phyloP scores from a whole-genome alignment of 2,329 filamentous ascomycete genomes.

The Orbilia blumenaviensis region DNA sequence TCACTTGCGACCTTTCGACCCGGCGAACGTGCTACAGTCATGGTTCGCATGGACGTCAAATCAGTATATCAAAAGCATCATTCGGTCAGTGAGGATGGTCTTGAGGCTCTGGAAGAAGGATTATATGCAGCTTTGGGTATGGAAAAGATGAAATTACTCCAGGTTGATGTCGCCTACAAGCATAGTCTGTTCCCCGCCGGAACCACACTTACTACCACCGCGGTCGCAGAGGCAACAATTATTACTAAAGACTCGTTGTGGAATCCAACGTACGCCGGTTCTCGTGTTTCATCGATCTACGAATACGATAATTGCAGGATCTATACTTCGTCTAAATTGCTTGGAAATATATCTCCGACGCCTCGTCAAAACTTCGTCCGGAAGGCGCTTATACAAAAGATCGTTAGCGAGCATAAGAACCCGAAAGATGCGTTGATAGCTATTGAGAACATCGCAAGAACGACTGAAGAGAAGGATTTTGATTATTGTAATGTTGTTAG shows the following conservation, averaged over 20 bases:
- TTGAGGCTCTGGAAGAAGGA: conserved; percentile 29
- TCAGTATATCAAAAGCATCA: background rate
- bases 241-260: conserved; percentile 9
- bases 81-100: background rate
- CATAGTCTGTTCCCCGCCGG: conserved; percentile 27
- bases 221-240: background rate
- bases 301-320: background rate
- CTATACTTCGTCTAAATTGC: background rate
- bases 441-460: conserved; percentile 16
- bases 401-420: conserved; percentile 30
- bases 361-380: conserved; percentile 23
- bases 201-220: background rate
- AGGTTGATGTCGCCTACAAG: conserved; percentile 21
- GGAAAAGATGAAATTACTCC: conserved; percentile 18
- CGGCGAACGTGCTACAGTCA: conserved; percentile 34
- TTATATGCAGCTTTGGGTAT: conserved; percentile 35
- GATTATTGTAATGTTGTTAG: conserved; percentile 46
- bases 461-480: conserved; percentile 40
- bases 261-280: background rate
- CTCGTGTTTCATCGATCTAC: background rate
- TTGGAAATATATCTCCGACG: background rate
- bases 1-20: conserved; percentile 9
- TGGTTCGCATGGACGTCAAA: conserved; percentile 26
- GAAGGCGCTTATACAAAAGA: conserved; percentile 44
- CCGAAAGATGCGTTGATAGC: conserved; percentile 39